Evolutionary conservation across 1,284 basidiomycete genomes (phyloP).

Genomic region (Leccinum angustisporum): DNA sequence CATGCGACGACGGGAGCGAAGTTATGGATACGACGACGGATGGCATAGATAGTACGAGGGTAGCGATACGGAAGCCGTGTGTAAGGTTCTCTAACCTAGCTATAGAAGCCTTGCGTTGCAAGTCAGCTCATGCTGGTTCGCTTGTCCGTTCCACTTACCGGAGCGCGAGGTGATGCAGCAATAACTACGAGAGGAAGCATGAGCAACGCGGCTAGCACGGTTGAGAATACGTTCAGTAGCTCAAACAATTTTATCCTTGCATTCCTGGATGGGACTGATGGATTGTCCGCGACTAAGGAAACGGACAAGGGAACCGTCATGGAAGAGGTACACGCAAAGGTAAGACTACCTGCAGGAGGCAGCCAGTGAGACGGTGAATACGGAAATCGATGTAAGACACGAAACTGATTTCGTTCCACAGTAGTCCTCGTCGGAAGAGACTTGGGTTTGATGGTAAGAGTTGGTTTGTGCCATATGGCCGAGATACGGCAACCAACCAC

Average conservation of each 20-base stretch:
- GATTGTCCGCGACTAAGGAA: constrained; percentile 47
- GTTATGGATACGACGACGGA: constrained; percentile 58
- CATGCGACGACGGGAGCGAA: constrained; percentile 41
- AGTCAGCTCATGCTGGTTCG: constrained; percentile 6
- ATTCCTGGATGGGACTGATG: constrained; percentile 42
- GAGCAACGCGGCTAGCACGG: constrained; percentile 47
- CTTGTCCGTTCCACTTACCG: constrained; percentile 35
- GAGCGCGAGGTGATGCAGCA: constrained; percentile 41
- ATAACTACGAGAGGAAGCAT: constrained; percentile 61
- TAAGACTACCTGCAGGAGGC: constrained; percentile 39
- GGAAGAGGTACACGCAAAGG: constrained; percentile 64
- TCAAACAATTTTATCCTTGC: constrained; percentile 56
- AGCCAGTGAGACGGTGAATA: constrained; percentile 7
- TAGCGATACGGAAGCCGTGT: constrained; percentile 47
- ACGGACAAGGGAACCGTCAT: constrained; percentile 65
- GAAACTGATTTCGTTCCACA: constrained; percentile 65
- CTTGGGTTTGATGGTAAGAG: constrained; percentile 37
- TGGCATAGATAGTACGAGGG: constrained; percentile 59
- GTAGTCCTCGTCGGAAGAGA: constrained; percentile 44
- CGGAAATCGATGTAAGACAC: constrained; percentile 28
- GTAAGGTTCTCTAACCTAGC: constrained; percentile 35
- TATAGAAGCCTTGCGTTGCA: constrained; percentile 25
- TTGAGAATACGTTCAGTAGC: constrained; percentile 52
- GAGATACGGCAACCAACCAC: constrained; percentile 56
- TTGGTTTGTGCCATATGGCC: constrained; percentile 48